Conservation (phyloP, 139 green algal genomes). For the Diplosphaera chodatii region DNA sequence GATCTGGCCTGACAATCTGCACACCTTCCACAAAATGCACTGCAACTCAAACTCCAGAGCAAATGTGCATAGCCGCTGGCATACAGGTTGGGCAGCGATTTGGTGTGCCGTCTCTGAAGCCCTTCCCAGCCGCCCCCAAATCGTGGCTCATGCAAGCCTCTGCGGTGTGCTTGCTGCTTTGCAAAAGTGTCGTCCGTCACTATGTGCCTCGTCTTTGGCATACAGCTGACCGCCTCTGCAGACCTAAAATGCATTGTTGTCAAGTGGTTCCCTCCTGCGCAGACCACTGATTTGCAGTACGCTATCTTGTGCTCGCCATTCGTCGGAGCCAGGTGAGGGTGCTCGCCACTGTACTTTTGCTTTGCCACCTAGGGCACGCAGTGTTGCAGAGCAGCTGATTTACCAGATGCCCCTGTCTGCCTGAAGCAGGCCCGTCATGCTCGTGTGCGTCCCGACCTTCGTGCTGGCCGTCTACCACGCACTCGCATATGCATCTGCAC, state of each 20-base stretch:
- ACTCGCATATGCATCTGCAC: conserved; percentile 7
- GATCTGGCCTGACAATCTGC: background rate
- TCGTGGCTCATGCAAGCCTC: conserved; percentile 5
- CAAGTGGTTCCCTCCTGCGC: no score
- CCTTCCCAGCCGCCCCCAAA: conserved; percentile 2
- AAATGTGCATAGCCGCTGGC: conserved; percentile 7
- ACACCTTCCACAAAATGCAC: background rate
- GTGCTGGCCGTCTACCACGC: conserved; percentile 25
- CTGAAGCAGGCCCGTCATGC: conserved; percentile 1
- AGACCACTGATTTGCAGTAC: conserved; percentile 32
- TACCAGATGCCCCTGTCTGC: no score
- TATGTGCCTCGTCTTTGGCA: no score
- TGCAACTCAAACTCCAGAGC: conserved; percentile 5
- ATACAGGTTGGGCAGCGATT: conserved; percentile 10
- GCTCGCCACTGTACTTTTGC: no score
- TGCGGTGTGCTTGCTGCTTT: background rate
- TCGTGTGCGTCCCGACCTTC: conserved; percentile 16
- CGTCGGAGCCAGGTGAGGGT: background rate
- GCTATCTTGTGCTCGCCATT: conserved; percentile 1
- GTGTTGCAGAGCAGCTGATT: no score
- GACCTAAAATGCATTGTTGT: no score
- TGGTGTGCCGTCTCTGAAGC: conserved; percentile 1
- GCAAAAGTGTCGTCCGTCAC: no score
- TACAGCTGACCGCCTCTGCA: no score
- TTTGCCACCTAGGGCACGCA: no score